These are phyloP conservation scores for Polymyxa betae DNA, from an alignment of 208 protist genomes.

Conservation along the genomic window DNA sequence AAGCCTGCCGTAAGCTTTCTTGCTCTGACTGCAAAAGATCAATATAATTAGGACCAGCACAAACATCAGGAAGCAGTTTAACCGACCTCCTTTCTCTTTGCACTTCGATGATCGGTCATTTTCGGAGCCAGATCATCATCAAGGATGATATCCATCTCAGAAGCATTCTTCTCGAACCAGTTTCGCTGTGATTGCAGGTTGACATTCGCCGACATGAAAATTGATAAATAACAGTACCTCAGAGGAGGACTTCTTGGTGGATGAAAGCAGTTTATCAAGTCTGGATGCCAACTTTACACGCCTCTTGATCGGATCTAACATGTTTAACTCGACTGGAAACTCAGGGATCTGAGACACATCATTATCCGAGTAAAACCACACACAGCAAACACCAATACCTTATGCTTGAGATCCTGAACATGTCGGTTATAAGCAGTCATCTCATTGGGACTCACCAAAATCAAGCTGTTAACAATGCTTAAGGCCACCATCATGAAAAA, in stretches of 20 bases:
- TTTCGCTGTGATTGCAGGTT: background rate
- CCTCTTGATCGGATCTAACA: constrained; percentile 13
- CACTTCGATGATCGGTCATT: background rate
- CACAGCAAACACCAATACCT: background rate
- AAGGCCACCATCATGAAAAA: background rate
- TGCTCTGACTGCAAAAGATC: background rate
- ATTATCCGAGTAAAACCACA: background rate
- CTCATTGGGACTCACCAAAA: background rate
- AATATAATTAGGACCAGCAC: background rate
- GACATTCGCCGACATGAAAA: background rate
- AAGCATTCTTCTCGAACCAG: constrained; percentile 29
- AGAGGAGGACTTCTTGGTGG: background rate
- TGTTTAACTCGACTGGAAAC: background rate
- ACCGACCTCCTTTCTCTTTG: background rate
- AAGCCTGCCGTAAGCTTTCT: background rate
- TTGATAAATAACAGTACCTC: background rate
- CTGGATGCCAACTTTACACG: background rate
- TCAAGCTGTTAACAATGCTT: background rate
- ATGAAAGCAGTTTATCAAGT: constrained; percentile 19
- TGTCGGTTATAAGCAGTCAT: background rate
- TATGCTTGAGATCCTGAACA: background rate
- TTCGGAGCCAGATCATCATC: constrained; percentile 4
- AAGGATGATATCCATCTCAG: background rate
- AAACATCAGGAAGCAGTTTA: background rate
- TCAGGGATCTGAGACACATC: background rate